phyloP scores from a whole-genome alignment of 2,329 filamentous ascomycete genomes.

The Ceratocystiopsis brevicomis region DNA sequence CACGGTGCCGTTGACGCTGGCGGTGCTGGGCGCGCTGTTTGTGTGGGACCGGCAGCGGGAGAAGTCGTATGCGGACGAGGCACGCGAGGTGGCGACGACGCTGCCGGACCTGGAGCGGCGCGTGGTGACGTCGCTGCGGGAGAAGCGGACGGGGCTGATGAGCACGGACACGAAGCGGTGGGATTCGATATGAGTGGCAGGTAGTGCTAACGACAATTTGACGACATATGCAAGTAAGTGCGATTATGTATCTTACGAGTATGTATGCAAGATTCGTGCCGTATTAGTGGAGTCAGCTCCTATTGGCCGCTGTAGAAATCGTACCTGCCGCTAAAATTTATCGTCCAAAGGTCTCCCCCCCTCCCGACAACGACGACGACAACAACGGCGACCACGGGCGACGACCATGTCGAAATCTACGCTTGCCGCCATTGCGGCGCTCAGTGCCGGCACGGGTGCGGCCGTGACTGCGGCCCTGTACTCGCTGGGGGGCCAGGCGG shows the following conservation, averaged over 20 bases:
- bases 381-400: background rate
- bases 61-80: conserved; percentile 27
- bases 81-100: conserved; percentile 31
- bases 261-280: too few relatives aligned
- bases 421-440: conserved; percentile 54
- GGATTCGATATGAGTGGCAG: conserved; percentile 4
- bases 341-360: too few relatives aligned
- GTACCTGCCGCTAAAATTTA: too few relatives aligned
- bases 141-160: conserved; percentile 30
- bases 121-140: conserved; percentile 35
- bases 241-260: too few relatives aligned
- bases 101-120: conserved; percentile 38
- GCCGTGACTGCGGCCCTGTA: conserved; percentile 53
- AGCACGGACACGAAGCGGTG: conserved; percentile 7
- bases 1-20: conserved; percentile 35
- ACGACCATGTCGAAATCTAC: conserved; percentile 56
- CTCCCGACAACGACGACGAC: background rate
- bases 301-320: too few relatives aligned
- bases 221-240: background rate
- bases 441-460: conserved; percentile 59
- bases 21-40: conserved; percentile 37
- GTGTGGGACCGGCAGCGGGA: conserved; percentile 33
- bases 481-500: conserved; percentile 33
- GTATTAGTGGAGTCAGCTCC: too few relatives aligned
- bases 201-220: background rate